phyloP scores from a whole-genome alignment of 352 stramenopile species.

The Pythium diclinum region DNA sequence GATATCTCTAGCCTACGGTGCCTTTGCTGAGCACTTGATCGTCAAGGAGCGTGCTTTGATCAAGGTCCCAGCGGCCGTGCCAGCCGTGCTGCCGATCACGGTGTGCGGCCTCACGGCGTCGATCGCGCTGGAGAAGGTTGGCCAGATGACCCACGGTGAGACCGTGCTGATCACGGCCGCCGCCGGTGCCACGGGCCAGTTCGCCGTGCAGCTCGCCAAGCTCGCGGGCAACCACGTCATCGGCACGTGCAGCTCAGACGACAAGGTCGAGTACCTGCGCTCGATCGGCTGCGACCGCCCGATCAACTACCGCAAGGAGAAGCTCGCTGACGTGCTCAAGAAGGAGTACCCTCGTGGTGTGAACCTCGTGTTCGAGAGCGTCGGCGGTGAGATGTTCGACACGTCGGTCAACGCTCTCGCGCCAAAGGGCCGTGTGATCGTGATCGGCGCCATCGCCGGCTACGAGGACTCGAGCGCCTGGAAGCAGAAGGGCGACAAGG shows the following conservation, averaged over 20 bases:
- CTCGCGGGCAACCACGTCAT: conserved; percentile 67
- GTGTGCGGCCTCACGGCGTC: conserved; percentile 42
- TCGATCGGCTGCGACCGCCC: conserved; percentile 54
- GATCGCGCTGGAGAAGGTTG: conserved; percentile 42
- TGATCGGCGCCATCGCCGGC: conserved; percentile 41
- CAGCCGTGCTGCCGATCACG: conserved; percentile 36
- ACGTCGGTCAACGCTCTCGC: conserved; percentile 34
- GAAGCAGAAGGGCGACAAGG: conserved; percentile 39
- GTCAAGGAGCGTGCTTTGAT: conserved; percentile 31
- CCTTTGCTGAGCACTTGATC: conserved; percentile 40
- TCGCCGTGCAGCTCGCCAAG: conserved; percentile 72
- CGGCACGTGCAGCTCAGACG: conserved; percentile 60
- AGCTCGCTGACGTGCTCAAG: conserved; percentile 39
- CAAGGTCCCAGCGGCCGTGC: conserved; percentile 25
- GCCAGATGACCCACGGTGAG: conserved; percentile 41
- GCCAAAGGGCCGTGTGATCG: conserved; percentile 35
- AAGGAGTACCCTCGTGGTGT: conserved; percentile 47
- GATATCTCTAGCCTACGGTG: conserved; percentile 30
- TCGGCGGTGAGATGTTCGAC: conserved; percentile 46
- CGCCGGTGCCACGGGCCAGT: conserved; percentile 61
- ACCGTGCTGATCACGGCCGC: conserved; percentile 44
- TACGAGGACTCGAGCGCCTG: conserved; percentile 48
- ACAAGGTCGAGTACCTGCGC: conserved; percentile 73
- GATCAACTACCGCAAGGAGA: conserved; percentile 77
- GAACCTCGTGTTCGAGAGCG: conserved; percentile 46